Conservation (phyloP, 176 grass and related monocot genomes). For the Triticum timopheevii region DNA sequence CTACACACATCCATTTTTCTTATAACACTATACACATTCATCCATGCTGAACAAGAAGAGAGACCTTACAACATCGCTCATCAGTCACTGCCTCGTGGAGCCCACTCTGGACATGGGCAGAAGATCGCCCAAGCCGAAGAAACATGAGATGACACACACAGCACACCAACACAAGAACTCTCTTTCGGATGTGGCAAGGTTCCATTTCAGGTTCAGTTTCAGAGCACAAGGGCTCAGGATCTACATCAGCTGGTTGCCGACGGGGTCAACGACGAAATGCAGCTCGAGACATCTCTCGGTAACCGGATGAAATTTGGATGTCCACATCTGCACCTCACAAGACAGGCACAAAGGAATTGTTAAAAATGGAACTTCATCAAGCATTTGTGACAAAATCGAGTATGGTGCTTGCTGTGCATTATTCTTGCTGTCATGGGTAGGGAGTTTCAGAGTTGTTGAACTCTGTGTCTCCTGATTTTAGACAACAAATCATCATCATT, state of each 20-base stretch:
- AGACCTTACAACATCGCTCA: neutral
- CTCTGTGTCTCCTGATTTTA: neutral
- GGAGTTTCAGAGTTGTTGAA: neutral
- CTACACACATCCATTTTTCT: no score
- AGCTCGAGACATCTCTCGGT: conserved; percentile 51
- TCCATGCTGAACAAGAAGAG: no score
- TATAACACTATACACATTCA: no score
- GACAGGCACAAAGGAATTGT: neutral
- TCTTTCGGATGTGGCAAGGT: neutral
- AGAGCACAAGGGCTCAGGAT: neutral
- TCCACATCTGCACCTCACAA: conserved; percentile 68
- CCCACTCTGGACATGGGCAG: neutral
- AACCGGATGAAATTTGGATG: conserved; percentile 52
- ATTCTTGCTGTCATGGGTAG: neutral
- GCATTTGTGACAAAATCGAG: neutral
- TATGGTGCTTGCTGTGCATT: neutral
- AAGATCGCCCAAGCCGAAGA: neutral
- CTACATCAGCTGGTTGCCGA: conserved; percentile 84
- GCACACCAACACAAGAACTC: neutral
- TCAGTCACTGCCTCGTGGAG: neutral
- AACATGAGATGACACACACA: neutral
- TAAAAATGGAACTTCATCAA: neutral
- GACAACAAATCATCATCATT: neutral
- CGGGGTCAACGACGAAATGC: conserved; percentile 77
- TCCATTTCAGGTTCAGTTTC: neutral